Conservation (phyloP, 352 stramenopile genomes). For the Phytopythium ostracodes region DNA sequence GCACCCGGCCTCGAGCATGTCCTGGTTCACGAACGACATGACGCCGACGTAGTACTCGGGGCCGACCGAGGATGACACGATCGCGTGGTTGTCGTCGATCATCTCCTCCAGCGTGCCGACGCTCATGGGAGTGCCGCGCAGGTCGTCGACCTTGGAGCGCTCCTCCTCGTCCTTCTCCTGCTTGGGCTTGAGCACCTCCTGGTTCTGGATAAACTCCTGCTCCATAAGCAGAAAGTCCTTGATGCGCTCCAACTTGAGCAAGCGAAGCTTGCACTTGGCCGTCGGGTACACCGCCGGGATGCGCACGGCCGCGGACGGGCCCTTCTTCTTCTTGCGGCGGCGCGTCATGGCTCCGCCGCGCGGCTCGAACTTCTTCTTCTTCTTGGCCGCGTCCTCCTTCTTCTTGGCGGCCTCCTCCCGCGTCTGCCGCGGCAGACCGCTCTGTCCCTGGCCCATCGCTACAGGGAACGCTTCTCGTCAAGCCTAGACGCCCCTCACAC, state of each 20-base stretch:
- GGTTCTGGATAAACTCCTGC: constrained; percentile 99
- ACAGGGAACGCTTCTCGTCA: background rate
- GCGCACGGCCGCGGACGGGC: constrained; percentile 79
- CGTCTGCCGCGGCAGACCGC: constrained; percentile 73
- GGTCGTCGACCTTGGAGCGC: constrained; percentile 98
- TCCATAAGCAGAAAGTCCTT: constrained; percentile 99
- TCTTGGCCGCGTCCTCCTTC: constrained; percentile 91
- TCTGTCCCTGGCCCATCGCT: constrained; percentile 85
- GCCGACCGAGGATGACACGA: constrained; percentile 97
- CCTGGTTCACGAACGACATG: constrained; percentile 99
- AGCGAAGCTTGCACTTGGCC: constrained; percentile 98
- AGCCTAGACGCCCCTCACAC: background rate
- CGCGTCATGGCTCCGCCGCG: constrained; percentile 81
- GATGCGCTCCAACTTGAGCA: constrained; percentile 99
- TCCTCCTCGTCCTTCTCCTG: constrained; percentile 99
- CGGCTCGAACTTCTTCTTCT: constrained; percentile 94
- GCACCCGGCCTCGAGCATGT: constrained; percentile 98
- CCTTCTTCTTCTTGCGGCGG: constrained; percentile 92
- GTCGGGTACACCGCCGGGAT: constrained; percentile 94
- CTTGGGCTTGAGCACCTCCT: constrained; percentile 99
- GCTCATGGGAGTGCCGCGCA: constrained; percentile 97
- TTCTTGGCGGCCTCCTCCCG: constrained; percentile 83
- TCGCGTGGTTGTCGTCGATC: constrained; percentile 99
- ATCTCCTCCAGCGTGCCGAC: constrained; percentile 99
- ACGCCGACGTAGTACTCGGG: constrained; percentile 99